Conservation (phyloP, 202 grass and related monocot genomes). For the Setaria italica region DNA sequence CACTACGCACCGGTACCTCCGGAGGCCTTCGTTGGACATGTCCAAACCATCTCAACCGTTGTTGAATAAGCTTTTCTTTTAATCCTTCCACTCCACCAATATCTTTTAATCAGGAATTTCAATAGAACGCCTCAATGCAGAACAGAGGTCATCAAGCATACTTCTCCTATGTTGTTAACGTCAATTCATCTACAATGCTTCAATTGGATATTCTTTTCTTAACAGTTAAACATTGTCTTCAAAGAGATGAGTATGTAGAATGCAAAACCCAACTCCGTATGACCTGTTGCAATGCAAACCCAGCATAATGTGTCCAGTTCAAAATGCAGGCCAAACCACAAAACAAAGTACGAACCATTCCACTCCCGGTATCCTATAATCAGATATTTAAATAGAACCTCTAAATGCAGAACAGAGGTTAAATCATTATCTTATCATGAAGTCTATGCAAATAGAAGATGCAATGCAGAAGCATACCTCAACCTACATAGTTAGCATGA, state of each 20-base stretch:
- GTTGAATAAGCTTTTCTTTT: no score
- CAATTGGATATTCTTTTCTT: neutral
- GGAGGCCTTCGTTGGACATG: no score
- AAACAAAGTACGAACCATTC: neutral
- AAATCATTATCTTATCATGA: neutral
- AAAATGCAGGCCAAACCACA: neutral
- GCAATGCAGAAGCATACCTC: neutral
- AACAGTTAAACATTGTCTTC: neutral
- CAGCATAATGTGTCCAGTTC: neutral
- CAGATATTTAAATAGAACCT: slow-evolving; percentile 17
- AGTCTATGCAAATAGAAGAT: neutral
- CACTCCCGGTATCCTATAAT: neutral
- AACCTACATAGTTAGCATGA: neutral
- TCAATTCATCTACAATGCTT: neutral
- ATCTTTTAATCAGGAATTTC: slow-evolving; percentile 8
- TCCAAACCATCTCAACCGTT: no score
- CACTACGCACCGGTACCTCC: no score
- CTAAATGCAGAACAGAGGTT: slow-evolving; percentile 8
- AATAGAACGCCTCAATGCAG: slow-evolving; percentile 22
- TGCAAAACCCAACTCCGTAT: neutral
- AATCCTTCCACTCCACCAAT: neutral
- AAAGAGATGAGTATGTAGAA: neutral
- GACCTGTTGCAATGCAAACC: neutral
- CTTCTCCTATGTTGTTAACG: neutral
- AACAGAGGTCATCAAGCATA: neutral